Percentiles rank a stretch among this genome's conserved stretches.
These are phyloP conservation scores for Deakozyma indianensis DNA, from an alignment of 805 yeast species.

Conservation along the genomic window DNA sequence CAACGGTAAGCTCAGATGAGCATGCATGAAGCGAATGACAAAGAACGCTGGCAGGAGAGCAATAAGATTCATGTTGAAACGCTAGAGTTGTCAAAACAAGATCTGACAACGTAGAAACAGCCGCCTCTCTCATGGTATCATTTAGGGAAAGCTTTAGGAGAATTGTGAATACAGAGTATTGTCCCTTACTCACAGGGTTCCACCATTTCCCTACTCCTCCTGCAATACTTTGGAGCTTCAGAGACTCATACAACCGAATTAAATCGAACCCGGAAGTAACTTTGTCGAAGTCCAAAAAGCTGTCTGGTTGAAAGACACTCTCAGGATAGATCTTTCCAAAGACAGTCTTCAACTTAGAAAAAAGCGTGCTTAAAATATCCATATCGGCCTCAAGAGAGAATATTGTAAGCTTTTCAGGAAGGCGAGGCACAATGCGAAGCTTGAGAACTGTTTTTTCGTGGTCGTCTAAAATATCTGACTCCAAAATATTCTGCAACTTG, in stretches of 20 bases:
- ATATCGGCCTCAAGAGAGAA: not conserved
- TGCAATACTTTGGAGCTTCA: constrained; percentile 45
- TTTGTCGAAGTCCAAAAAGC: not conserved
- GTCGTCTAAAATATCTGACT: not conserved
- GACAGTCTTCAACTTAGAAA: not conserved
- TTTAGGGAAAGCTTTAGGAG: constrained; percentile 38
- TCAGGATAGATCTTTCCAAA: not conserved
- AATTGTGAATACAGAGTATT: constrained; percentile 52
- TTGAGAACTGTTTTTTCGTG: not conserved
- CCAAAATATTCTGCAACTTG: not conserved
- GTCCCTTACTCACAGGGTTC: constrained; percentile 32
- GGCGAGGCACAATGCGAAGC: not conserved
- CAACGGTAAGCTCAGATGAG: constrained; percentile 5
- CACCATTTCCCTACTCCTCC: constrained; percentile 63
- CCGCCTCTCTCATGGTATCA: constrained; percentile 19
- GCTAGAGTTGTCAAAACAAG: constrained; percentile 38
- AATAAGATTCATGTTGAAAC: constrained; percentile 35
- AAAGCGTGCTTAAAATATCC: not conserved
- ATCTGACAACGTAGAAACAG: constrained; percentile 32
- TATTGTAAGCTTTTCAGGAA: not conserved
- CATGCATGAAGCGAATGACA: constrained; percentile 31
- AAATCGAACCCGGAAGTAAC: constrained; percentile 11
- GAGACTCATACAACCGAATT: constrained; percentile 25
- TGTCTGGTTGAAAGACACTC: not conserved
- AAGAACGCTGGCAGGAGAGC: constrained; percentile 42